phyloP scores from a whole-genome alignment of 495 filamentous ascomycete species.

The Talaromyces wortmannii region DNA sequence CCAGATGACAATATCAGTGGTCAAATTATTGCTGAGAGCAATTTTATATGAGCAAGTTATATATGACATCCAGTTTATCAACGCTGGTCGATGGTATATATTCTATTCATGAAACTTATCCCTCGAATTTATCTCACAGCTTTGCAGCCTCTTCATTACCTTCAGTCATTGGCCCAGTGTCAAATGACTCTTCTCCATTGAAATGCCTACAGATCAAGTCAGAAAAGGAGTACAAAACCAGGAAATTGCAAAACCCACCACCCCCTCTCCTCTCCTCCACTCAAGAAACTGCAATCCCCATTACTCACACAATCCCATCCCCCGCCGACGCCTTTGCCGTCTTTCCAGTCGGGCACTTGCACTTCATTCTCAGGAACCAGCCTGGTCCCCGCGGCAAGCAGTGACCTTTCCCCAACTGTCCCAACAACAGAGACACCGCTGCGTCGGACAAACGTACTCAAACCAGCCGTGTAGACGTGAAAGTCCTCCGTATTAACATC shows the following conservation, averaged over 20 bases:
- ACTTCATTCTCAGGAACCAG: conserved; percentile 24
- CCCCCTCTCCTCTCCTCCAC: conserved; percentile 75
- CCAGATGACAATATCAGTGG: too few relatives aligned
- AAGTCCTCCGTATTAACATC: conserved; percentile 71
- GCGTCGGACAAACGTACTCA: conserved; percentile 55
- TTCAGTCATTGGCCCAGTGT: conserved; percentile 34
- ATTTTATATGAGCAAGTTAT: neutral
- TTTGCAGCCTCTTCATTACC: neutral
- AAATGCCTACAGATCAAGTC: conserved; percentile 50
- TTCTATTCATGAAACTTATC: too few relatives aligned
- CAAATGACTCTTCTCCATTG: conserved; percentile 67
- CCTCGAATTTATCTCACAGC: neutral
- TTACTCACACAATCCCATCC: conserved; percentile 76
- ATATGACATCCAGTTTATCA: neutral
- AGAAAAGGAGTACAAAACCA: conserved; percentile 2
- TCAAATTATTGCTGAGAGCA: too few relatives aligned
- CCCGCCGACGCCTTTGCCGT: conserved; percentile 62
- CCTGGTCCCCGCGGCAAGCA: conserved; percentile 17
- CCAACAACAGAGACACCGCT: conserved; percentile 17
- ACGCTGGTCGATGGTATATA: neutral
- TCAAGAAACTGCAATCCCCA: conserved; percentile 76
- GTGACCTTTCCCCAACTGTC: neutral
- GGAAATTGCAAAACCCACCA: conserved; percentile 55
- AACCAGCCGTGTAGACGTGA: conserved; percentile 72
- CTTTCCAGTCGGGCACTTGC: conserved; percentile 49